Evolutionary conservation across 306 rosid species (phyloP), one percentile per base, ranked within the genome.

Genomic region (Vicia villosa): DNA sequence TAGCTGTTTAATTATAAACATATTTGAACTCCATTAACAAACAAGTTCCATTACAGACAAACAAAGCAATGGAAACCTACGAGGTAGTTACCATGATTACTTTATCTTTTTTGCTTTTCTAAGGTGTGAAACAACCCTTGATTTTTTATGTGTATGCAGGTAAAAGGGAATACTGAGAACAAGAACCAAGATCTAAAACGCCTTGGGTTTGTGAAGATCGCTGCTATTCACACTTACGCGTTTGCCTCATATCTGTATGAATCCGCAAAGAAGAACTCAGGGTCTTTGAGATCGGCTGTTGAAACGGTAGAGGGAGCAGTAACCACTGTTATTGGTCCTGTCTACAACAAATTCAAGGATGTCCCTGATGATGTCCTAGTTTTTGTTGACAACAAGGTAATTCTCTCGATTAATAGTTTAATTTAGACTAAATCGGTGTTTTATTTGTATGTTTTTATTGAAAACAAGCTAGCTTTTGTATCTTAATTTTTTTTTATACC

Each of bases 321-420:
- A 26, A 83, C 84, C 79, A 28, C 78, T 9, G 83, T 85, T 68
- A 69, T 88, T 1, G 80, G 85, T 30, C 98, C 96, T 2, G 96
- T 88, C 11, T 82, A 76, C 66, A 58, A 70, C 78, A 93, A 86
- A 59, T 26, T 88, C 14, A 80, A 75, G 79, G 86, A 34, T 62
- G 60, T 82, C 3, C 89, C 96, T 3, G 86, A 90, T 51, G 79
- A 83, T 74, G 79, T 93, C 73, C 88, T 88, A 8, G 68, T 78
- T 69, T 81, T 90, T 43, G 74, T 85, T 45, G 98, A 93, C 80
- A 47, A 66, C 5, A 82, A 88, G 98, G 97, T 90, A 67, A 42
- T 3, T 61, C 13, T 9, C 15, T 2, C 8, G 40, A 36, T 43
- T 54, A 16, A 16, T 47, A 46, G 2, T 32, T 32, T 46, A 3